Evolutionary conservation across 148 eudicot genomes (phyloP), one percentile per base, ranked within the genome.

Genomic region (Silene latifolia): DNA sequence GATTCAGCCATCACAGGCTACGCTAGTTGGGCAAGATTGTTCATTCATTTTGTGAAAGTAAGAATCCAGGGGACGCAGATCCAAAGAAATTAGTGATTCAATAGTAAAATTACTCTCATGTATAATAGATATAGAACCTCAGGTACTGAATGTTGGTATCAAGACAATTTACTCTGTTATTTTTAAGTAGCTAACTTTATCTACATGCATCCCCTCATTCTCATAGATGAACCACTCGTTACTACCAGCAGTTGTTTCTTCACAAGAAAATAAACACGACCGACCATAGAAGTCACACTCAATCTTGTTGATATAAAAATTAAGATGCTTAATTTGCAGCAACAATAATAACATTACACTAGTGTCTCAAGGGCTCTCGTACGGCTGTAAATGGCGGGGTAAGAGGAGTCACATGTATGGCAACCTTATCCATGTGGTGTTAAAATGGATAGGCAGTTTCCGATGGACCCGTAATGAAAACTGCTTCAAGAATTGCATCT

Each of bases 181-280:
- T 48, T 48, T 9, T 11, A 48, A 14, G 14, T 10, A 2, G 15
- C 54, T 48, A 48, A 48, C 14, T 48, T 9, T 29, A 74, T 7
- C 21, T n/a, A 65, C 32, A 53, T 18, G 72, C 56, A 47, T 63
- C 70, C 62, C 27, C 76, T 7, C 23, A 44, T 44, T 63, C 67
- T 73, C 54, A 60, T 46, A 61, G 57, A 46, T 48, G 25, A 7
- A 44, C 29, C 58, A 46, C 39, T 51, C 73, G 6, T 51, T 24
- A 70, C 20, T 46, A 44, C 60, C 19, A 14, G 17, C 42, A 51
- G 60, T n/a, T 47, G 32, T 69, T 69, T 20, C 8, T n/a, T 42
- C 54, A 67, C 53, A 29, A 56, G 21, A 35, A 57, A 75, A 35
- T 20, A 32, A 32, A 10, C 24, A 19, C 12, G 53, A 58, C 19